Base-by-base conservation (phyloP, 2,329 filamentous ascomycete species). In the Exophiala phaeomuriformis region DNA sequence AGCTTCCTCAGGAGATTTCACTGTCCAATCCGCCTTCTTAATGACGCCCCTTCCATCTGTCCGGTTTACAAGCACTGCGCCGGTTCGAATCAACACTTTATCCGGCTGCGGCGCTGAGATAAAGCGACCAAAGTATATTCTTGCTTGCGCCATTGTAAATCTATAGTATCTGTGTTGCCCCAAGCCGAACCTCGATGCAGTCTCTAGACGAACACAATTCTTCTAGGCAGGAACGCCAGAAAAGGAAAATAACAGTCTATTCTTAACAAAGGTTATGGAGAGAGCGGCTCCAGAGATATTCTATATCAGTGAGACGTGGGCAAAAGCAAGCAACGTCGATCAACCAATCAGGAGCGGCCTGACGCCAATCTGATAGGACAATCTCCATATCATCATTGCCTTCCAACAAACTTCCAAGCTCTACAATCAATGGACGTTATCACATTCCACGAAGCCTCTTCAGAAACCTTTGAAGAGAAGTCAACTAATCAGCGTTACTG, bases 71-170 rank as follows among this genome's bases (percentile, higher is more conserved):
- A 63, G 60, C 28, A 62, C 55, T 31, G 61, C 60, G 27, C 61
- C 61, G 7, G 55, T 56, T 36, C 52, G 58, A 28, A 62, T 62
- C 36, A 56, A 45, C 8, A 61, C 51, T 27, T 55, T 50, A 27
- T 60, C 53, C 7, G 59, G 56, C 35, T 37, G 48, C 6, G 61
- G 61, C n/a, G 61, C 52, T 12, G 59, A 62, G 28, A 63, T 58
- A 45, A 63, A 63, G 10, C 60, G 58, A 3, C 61, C 61, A 41
- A 57, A 59, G 40, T 60, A 63, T n/a, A 63, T 51, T 9, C 49
- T 53, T 47, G 58, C 42, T 30, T 49, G 46, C 3, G 9, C 47
- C 55, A 57, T 57, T 28, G 5, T 44, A 28, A 43, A 2, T 5
- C 47, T 52, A 57, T 57, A 12, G 5, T 44, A 28, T 30, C 29